These are phyloP conservation scores for Clarireedia hainanense DNA, from an alignment of 2,329 filamentous ascomycete species.

Conservation along the genomic window DNA sequence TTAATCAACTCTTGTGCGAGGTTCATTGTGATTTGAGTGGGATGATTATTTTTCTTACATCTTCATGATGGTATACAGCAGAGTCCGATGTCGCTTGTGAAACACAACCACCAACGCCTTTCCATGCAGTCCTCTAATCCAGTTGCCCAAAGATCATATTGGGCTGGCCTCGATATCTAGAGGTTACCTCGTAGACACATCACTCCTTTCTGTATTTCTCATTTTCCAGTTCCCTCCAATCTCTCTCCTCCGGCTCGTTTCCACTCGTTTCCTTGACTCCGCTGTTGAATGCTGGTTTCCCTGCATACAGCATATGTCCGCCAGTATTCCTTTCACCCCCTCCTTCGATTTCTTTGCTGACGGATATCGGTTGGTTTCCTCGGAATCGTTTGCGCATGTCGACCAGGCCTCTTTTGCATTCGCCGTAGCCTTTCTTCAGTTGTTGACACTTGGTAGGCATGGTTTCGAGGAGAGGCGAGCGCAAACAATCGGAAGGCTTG, in stretches of 20 bases:
- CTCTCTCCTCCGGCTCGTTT: conserved; percentile 52
- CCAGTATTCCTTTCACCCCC: conserved; percentile 33
- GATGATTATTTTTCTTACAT: too few species aligned
- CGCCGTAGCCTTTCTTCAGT: conserved; percentile 83
- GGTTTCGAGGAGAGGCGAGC: conserved; percentile 69
- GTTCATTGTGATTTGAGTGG: too few species aligned
- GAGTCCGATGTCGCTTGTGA: too few species aligned
- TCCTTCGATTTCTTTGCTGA: conserved; percentile 53
- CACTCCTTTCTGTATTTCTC: conserved; percentile 44
- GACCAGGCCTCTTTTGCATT: conserved; percentile 93
- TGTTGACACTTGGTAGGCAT: conserved; percentile 87
- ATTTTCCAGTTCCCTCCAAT: conserved; percentile 60
- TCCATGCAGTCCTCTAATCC: too few species aligned
- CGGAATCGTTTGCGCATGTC: conserved; percentile 99
- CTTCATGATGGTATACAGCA: too few species aligned
- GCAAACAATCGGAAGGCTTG: conserved; percentile 79
- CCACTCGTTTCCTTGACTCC: conserved; percentile 59
- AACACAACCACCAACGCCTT: too few species aligned
- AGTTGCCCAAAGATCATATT: too few species aligned
- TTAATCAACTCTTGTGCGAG: too few species aligned
- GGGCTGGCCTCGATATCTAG: neutral
- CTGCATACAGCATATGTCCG: conserved; percentile 71
- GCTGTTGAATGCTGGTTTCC: conserved; percentile 60
- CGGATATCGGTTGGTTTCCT: conserved; percentile 77
- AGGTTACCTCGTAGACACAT: neutral